Conservation (phyloP, 2,329 filamentous ascomycete species). For the Chrysoporthe puriensis region DNA sequence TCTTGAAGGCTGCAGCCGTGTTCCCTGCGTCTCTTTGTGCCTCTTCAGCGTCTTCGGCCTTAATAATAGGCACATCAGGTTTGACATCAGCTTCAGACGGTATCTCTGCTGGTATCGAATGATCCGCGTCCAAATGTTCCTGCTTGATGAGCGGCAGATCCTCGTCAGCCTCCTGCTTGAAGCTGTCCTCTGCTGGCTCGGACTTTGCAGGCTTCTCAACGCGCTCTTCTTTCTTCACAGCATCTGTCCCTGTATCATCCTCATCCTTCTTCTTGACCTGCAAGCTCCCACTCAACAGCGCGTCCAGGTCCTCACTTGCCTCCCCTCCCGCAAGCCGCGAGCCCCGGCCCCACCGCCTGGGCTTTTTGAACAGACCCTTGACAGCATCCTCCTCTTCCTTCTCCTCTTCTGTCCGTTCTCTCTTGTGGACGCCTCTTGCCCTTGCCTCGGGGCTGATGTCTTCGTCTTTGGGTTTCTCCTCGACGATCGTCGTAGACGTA, state of each 20-base stretch:
- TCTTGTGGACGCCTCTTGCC: slow-evolving; percentile 64
- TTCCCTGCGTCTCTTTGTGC: slow-evolving; percentile 30
- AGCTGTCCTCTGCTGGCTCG: slow-evolving; percentile 35
- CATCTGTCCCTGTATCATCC: slow-evolving; percentile 32
- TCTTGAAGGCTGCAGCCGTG: slow-evolving; percentile 73
- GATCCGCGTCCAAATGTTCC: slow-evolving; percentile 41
- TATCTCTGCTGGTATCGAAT: slow-evolving; percentile 21
- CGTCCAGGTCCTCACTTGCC: slow-evolving; percentile 61
- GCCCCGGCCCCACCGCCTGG: slow-evolving; percentile 57
- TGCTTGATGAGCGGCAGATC: slow-evolving; percentile 42
- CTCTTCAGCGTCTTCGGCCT: slow-evolving; percentile 35
- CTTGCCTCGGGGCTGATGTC: slow-evolving; percentile 49
- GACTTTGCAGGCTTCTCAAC: slow-evolving; percentile 31
- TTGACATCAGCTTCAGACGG: slow-evolving; percentile 32
- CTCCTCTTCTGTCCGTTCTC: slow-evolving; percentile 62
- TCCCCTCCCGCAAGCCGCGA: slow-evolving; percentile 52
- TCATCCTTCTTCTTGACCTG: slow-evolving; percentile 36
- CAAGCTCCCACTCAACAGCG: slow-evolving; percentile 52
- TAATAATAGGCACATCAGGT: not conserved
- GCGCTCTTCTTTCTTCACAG: slow-evolving; percentile 37
- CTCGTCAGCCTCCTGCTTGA: slow-evolving; percentile 45
- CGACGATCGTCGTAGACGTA: slow-evolving; percentile 64
- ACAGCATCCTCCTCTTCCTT: slow-evolving; percentile 64
- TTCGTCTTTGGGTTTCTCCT: slow-evolving; percentile 38
- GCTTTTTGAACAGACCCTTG: slow-evolving; percentile 63